phyloP scores from a whole-genome alignment of 2,329 filamentous ascomycete genomes.

The Neophaeococcomyces aloes region DNA sequence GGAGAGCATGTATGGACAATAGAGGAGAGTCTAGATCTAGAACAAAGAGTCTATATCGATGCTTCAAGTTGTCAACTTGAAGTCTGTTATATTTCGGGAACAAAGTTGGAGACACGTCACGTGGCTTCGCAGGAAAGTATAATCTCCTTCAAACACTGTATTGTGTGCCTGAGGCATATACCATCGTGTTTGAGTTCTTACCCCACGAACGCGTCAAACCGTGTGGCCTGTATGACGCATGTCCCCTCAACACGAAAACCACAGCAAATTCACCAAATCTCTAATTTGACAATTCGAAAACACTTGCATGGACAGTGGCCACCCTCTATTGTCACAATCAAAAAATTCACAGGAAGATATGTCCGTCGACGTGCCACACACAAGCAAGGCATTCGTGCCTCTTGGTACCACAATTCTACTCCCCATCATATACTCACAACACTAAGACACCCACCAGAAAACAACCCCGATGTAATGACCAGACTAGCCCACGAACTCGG shows the following conservation, averaged over 20 bases:
- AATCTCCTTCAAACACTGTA: no score
- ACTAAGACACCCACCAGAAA: constrained; percentile 37
- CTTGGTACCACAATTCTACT: constrained; percentile 28
- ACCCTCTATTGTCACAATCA: no score
- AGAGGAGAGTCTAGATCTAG: no score
- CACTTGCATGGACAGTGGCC: no score
- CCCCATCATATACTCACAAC: not conserved
- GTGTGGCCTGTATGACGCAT: not conserved
- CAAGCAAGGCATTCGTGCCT: constrained; percentile 40
- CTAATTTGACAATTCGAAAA: no score
- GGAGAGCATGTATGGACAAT: no score
- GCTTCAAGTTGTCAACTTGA: no score
- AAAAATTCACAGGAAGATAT: constrained; percentile 1
- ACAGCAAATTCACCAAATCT: no score
- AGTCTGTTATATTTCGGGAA: no score
- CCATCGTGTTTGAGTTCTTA: not conserved
- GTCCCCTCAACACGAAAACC: not conserved
- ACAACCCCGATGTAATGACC: constrained; percentile 84
- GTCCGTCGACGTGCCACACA: constrained; percentile 27
- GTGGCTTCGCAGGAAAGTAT: no score
- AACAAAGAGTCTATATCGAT: no score
- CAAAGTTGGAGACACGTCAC: no score
- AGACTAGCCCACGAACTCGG: constrained; percentile 72
- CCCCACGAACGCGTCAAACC: constrained; percentile 1
- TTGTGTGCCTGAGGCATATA: constrained; percentile 1